phyloP scores from a whole-genome alignment of 768 basidiomycete species.

The Hericium coralloides region DNA sequence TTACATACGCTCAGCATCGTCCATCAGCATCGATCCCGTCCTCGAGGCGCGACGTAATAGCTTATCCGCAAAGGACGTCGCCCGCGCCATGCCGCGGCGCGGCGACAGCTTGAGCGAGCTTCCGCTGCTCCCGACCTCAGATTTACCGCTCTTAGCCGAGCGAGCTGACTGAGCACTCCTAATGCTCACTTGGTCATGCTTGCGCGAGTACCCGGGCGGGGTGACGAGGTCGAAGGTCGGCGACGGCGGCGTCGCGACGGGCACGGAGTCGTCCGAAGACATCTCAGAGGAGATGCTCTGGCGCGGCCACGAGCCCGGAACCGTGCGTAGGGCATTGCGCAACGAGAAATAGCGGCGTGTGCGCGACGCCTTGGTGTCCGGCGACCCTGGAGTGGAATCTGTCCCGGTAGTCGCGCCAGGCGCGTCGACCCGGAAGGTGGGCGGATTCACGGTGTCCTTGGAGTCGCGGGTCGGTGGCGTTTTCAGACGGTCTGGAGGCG shows the following conservation, averaged over 20 bases:
- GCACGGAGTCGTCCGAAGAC: constrained; percentile 60
- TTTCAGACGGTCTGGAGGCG: not conserved
- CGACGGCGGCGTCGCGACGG: constrained; percentile 52
- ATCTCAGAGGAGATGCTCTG: constrained; percentile 53
- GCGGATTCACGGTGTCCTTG: constrained; percentile 4
- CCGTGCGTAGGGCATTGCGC: constrained; percentile 33
- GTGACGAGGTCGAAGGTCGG: constrained; percentile 18
- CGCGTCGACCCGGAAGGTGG: constrained; percentile 16
- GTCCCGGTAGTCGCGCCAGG: constrained; percentile 21
- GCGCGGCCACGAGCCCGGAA: constrained; percentile 29
- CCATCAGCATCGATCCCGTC: constrained; percentile 12
- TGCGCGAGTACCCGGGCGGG: constrained; percentile 9
- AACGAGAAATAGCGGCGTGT: constrained; percentile 19
- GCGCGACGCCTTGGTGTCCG: constrained; percentile 37
- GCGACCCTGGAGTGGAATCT: constrained; percentile 27
- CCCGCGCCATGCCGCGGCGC: constrained; percentile 12
- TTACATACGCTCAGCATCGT: constrained; percentile 1
- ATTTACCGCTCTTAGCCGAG: constrained; percentile 10
- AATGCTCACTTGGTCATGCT: constrained; percentile 18
- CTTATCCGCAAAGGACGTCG: constrained; percentile 13
- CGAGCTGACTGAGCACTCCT: constrained; percentile 12
- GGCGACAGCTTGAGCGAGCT: constrained; percentile 12
- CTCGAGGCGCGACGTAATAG: constrained; percentile 11
- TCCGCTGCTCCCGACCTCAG: constrained; percentile 4
- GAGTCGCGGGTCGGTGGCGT: not conserved